phyloP scores from a whole-genome alignment of 257 asterid genomes.

The Solanum ossicruentum region DNA sequence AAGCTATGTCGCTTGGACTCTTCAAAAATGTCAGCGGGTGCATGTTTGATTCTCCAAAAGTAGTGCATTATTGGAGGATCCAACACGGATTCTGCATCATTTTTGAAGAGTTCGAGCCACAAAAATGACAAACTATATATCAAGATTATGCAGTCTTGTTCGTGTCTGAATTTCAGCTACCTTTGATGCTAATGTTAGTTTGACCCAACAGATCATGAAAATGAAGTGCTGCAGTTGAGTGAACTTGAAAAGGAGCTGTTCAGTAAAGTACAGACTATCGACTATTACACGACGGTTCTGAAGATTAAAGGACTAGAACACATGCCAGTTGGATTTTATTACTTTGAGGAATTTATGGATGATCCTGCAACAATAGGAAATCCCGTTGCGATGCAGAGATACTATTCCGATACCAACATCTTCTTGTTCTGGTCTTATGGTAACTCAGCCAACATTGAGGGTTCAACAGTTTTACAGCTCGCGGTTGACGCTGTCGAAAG shows the following conservation, averaged over 20 bases:
- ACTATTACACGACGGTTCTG: slow-evolving; percentile 72
- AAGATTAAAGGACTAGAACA: slow-evolving; percentile 68
- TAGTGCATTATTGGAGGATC: background rate
- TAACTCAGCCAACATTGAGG: slow-evolving; percentile 36
- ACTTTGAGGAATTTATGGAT: slow-evolving; percentile 69
- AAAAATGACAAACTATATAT: background rate
- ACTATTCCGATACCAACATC: slow-evolving; percentile 42
- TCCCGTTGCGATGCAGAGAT: slow-evolving; percentile 79
- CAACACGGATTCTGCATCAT: background rate
- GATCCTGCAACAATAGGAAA: slow-evolving; percentile 71
- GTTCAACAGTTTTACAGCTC: slow-evolving; percentile 35
- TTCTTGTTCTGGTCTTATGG: slow-evolving; percentile 88
- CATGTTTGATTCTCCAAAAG: background rate
- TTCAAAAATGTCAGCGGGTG: background rate
- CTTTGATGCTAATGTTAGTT: background rate
- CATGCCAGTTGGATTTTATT: slow-evolving; percentile 63
- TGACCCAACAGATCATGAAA: slow-evolving; percentile 19
- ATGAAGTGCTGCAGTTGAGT: slow-evolving; percentile 34
- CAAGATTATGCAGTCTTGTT: background rate
- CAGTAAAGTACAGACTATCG: slow-evolving; percentile 52
- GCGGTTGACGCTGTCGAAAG: slow-evolving; percentile 52
- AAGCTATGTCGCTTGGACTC: background rate
- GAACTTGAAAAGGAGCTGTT: slow-evolving; percentile 59
- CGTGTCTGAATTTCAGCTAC: background rate
- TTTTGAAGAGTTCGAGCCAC: background rate